Evolutionary conservation across 305 asterid species (phyloP).

Genomic region (Lippia alba): DNA sequence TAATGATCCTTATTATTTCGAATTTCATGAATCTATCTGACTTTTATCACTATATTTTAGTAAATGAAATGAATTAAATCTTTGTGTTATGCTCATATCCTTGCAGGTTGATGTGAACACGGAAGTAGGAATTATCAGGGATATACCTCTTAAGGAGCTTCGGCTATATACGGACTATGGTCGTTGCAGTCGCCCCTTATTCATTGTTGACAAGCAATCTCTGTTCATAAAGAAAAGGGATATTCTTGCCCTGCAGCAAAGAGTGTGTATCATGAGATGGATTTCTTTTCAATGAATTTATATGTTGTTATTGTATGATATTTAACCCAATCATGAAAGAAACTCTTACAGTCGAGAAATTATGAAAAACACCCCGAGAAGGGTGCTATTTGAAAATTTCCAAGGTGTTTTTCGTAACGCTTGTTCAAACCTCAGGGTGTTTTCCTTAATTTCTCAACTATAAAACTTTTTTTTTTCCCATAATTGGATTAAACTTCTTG

Average conservation of each 20-base stretch:
- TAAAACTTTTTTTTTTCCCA: no score
- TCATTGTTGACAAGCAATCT: constrained; percentile 79
- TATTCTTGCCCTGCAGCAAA: constrained; percentile 73
- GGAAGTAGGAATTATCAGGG: constrained; percentile 88
- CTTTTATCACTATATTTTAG: not conserved
- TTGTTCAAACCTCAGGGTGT: no score
- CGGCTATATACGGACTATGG: constrained; percentile 89
- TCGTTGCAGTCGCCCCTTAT: constrained; percentile 90
- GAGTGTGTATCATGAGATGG: constrained; percentile 43
- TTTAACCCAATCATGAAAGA: no score
- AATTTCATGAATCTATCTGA: not conserved
- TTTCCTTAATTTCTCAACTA: no score
- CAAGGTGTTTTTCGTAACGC: no score
- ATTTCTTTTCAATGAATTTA: not conserved
- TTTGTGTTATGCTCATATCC: not conserved
- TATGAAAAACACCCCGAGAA: no score
- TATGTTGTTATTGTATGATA: no score
- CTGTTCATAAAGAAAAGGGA: constrained; percentile 75
- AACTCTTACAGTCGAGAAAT: no score
- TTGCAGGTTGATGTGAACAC: constrained; percentile 82
- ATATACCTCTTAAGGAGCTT: constrained; percentile 78
- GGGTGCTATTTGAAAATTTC: no score
- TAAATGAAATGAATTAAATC: not conserved
- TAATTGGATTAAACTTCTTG: no score
- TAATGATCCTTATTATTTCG: not conserved